Evolutionary conservation across 805 yeast species (phyloP).

Genomic region (Pichia nanzhaoensis): DNA sequence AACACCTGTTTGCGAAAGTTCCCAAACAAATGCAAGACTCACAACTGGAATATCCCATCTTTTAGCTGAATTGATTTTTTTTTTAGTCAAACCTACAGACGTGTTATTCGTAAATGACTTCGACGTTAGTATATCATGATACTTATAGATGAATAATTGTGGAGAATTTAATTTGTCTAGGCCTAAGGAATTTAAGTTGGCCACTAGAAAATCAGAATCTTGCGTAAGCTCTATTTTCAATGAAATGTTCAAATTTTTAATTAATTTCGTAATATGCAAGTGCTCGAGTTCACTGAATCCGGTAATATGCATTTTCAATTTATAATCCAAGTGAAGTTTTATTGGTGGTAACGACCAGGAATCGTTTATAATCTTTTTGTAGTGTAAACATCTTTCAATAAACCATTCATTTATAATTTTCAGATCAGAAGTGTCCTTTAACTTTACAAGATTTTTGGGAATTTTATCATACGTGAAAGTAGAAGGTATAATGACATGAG

Average conservation of each 20-base stretch:
- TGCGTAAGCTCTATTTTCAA: slow-evolving; percentile 42
- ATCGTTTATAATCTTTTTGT: slow-evolving; percentile 17
- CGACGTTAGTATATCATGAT: slow-evolving; percentile 25
- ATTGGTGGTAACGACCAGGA: slow-evolving; percentile 26
- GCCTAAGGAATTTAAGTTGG: slow-evolving; percentile 43
- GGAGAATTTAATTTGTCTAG: slow-evolving; percentile 36
- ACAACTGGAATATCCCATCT: slow-evolving; percentile 54
- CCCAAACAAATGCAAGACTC: slow-evolving; percentile 49
- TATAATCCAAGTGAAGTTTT: slow-evolving; percentile 21
- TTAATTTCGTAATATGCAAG: slow-evolving; percentile 43
- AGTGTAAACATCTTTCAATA: slow-evolving; percentile 26
- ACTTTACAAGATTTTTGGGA: slow-evolving; percentile 14
- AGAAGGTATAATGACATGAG: slow-evolving; percentile 26
- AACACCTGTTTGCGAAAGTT: slow-evolving; percentile 33
- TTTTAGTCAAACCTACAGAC: slow-evolving; percentile 34
- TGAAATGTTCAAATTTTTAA: slow-evolving; percentile 46
- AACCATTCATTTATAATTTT: slow-evolving; percentile 30
- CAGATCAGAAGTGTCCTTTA: slow-evolving; percentile 20
- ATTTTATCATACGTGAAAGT: slow-evolving; percentile 12
- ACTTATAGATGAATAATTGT: slow-evolving; percentile 33
- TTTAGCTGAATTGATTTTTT: slow-evolving; percentile 53
- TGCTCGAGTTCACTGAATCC: slow-evolving; percentile 28
- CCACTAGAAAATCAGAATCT: slow-evolving; percentile 49
- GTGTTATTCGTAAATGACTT: slow-evolving; percentile 17
- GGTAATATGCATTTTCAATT: slow-evolving; percentile 29